Conservation (phyloP, 1,284 basidiomycete genomes). For the Sporisorium scitamineum region DNA sequence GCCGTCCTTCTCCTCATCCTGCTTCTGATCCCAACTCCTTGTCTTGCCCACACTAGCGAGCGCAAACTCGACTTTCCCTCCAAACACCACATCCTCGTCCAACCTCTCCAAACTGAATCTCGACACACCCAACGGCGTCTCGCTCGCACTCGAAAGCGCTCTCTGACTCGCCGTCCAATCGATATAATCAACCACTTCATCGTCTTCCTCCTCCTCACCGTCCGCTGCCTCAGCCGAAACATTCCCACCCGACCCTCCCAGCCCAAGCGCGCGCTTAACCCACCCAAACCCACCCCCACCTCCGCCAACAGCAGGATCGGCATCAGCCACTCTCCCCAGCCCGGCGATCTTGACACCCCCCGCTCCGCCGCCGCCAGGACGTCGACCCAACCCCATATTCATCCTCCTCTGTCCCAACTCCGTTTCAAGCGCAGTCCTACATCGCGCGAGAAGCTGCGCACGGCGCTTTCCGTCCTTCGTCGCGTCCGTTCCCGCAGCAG, state of each 20-base stretch:
- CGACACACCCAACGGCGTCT: conserved; percentile 6
- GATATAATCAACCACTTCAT: conserved; percentile 61
- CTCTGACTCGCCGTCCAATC: conserved; percentile 39
- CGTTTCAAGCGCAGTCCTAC: conserved; percentile 56
- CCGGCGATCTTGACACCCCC: conserved; percentile 60
- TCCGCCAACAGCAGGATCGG: conserved; percentile 1
- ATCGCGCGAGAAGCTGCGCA: conserved; percentile 59
- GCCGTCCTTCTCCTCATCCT: not conserved
- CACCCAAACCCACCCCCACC: conserved; percentile 42
- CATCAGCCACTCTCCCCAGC: conserved; percentile 55
- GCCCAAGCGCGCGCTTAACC: conserved; percentile 44
- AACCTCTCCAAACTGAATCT: conserved; percentile 54
- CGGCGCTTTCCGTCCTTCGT: conserved; percentile 56
- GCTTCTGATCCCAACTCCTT: conserved; percentile 24
- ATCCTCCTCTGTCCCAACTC: conserved; percentile 56
- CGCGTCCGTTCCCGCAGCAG: conserved; percentile 38
- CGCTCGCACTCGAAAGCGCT: not conserved
- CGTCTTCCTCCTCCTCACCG: conserved; percentile 57
- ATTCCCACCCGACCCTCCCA: not conserved
- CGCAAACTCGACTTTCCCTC: conserved; percentile 53
- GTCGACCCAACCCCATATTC: conserved; percentile 54
- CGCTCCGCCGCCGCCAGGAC: conserved; percentile 4
- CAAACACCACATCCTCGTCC: conserved; percentile 55
- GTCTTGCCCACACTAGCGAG: conserved; percentile 53
- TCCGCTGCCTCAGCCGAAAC: conserved; percentile 23